phyloP scores from a whole-genome alignment of 2,329 filamentous ascomycete genomes.

The Alternaria longipes region DNA sequence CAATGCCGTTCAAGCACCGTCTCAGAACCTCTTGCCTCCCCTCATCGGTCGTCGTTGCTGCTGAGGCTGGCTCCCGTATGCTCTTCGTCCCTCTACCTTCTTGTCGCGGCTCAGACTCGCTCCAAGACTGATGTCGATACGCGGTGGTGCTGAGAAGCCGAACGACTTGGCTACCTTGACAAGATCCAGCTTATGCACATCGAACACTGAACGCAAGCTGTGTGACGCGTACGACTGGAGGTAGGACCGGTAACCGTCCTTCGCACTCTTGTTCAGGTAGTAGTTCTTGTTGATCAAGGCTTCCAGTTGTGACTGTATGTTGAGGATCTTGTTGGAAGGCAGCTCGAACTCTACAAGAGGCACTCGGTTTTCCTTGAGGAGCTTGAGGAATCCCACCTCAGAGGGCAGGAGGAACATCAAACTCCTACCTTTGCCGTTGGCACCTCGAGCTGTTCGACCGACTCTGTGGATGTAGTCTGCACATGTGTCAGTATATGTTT shows the following conservation, averaged over 20 bases:
- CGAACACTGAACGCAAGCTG: constrained; percentile 82
- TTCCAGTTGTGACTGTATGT: constrained; percentile 24
- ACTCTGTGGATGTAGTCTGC: constrained; percentile 79
- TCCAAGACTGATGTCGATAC: constrained; percentile 80
- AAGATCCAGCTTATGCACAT: constrained; percentile 82
- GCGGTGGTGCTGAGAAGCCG: constrained; percentile 78
- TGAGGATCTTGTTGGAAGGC: constrained; percentile 85
- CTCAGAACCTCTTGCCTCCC: constrained; percentile 46
- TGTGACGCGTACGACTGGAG: constrained; percentile 94
- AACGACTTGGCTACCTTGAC: constrained; percentile 87
- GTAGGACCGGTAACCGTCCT: constrained; percentile 84
- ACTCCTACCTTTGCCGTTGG: constrained; percentile 83
- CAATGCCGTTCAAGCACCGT: constrained; percentile 12
- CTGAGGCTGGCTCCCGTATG: constrained; percentile 81
- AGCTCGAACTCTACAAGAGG: constrained; percentile 97
- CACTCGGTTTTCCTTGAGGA: constrained; percentile 89
- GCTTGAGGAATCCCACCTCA: constrained; percentile 90
- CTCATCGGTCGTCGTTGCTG: constrained; percentile 64
- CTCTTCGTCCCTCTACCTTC: constrained; percentile 68
- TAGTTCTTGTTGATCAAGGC: constrained; percentile 72
- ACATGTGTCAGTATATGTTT: constrained; percentile 84
- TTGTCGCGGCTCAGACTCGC: constrained; percentile 80
- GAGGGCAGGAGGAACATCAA: constrained; percentile 92
- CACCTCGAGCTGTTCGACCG: constrained; percentile 88
- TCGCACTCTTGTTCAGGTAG: constrained; percentile 88